These are phyloP conservation scores for Rhizoctonia solani DNA, from an alignment of 1,284 basidiomycete species.

Conservation along the genomic window DNA sequence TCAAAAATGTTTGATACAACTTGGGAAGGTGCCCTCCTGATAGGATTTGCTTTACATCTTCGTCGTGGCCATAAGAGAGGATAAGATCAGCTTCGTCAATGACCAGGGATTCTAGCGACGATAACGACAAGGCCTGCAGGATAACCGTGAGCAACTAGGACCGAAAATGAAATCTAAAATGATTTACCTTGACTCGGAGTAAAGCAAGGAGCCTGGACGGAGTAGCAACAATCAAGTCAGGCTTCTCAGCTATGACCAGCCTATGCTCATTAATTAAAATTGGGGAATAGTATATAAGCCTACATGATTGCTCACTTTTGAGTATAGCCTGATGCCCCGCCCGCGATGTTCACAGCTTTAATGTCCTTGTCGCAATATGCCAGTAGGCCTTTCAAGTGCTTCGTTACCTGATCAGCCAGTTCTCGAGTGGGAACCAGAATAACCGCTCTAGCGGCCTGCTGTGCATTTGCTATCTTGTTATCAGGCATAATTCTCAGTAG, in stretches of 20 bases:
- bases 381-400: slow-evolving; percentile 68
- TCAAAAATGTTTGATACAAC: slow-evolving; percentile 91
- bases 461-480: slow-evolving; percentile 38
- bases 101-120: slow-evolving; percentile 80
- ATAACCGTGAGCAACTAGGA: slow-evolving; percentile 2
- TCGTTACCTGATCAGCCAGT: slow-evolving; percentile 86
- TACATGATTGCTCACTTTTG: slow-evolving; percentile 79
- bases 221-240: slow-evolving; percentile 91
- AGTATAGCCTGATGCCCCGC: slow-evolving; percentile 70
- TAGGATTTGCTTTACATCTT: slow-evolving; percentile 86
- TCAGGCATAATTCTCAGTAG: neutral
- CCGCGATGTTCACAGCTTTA: slow-evolving; percentile 76
- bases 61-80: slow-evolving; percentile 94
- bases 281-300: neutral
- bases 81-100: slow-evolving; percentile 99
- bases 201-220: slow-evolving; percentile 82
- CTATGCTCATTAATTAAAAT: slow-evolving; percentile 48
- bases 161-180: neutral
- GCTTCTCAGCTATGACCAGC: slow-evolving; percentile 81
- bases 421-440: slow-evolving; percentile 95
- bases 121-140: slow-evolving; percentile 59
- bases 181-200: slow-evolving; percentile 72
- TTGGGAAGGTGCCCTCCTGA: slow-evolving; percentile 78
- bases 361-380: slow-evolving; percentile 80
- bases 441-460: slow-evolving; percentile 73